A percentile compares a stretch with the other conserved stretches of the same genome.
These are phyloP conservation scores for Gonium pectorale DNA, from an alignment of 139 green algal species.

Conservation along the genomic window DNA sequence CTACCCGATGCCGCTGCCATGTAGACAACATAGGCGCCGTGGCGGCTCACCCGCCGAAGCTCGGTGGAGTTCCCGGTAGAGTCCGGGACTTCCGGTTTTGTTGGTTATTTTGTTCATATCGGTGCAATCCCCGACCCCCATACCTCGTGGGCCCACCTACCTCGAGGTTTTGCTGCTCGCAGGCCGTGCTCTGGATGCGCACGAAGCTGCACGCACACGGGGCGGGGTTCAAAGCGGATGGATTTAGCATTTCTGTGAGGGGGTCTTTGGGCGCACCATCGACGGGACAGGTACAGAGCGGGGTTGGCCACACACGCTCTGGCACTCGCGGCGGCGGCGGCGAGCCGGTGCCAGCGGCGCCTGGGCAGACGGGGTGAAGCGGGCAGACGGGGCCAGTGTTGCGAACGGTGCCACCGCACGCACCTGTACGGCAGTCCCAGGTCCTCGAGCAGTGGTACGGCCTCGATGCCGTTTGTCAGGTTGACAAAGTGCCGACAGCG, in stretches of 20 bases:
- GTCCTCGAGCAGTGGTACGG: slow-evolving; percentile 63
- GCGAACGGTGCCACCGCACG: background rate
- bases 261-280: background rate
- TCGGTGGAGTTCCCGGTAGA: too few species aligned
- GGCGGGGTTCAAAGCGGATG: background rate
- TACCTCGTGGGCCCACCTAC: background rate
- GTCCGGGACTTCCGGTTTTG: too few species aligned
- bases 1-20: too few species aligned
- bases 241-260: background rate
- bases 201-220: slow-evolving; percentile 54
- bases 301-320: background rate
- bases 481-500: slow-evolving; percentile 72
- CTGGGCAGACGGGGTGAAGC: background rate
- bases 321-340: background rate
- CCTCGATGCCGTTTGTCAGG: slow-evolving; percentile 80
- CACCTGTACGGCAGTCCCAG: slow-evolving; percentile 68
- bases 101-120: too few species aligned
- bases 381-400: background rate
- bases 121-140: too few species aligned
- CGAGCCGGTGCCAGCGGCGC: background rate
- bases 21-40: too few species aligned
- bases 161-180: slow-evolving; percentile 80
- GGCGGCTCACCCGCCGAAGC: too few species aligned
- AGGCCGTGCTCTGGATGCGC: slow-evolving; percentile 72
- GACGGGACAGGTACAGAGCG: background rate